A percentile compares a stretch with the other conserved stretches of the same genome.
These are phyloP conservation scores for Colletotrichum cereale DNA, from an alignment of 2,329 filamentous ascomycete species.

Conservation along the genomic window DNA sequence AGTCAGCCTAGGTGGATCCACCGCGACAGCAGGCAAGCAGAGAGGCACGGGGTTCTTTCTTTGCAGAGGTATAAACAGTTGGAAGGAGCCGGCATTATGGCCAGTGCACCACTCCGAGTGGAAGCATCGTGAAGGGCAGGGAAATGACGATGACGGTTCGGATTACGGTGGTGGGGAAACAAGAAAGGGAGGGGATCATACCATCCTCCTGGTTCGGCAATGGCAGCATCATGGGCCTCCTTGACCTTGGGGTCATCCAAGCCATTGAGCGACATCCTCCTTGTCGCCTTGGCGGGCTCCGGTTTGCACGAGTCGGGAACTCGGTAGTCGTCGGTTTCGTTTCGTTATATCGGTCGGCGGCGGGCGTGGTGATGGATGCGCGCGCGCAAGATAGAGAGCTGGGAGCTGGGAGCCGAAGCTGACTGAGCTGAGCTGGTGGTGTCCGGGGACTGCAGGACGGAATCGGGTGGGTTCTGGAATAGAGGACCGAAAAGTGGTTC, in stretches of 20 bases:
- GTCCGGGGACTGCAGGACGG: slow-evolving; percentile 30
- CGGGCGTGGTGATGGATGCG: not conserved
- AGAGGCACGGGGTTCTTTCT: slow-evolving; percentile 35
- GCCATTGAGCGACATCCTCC: slow-evolving; percentile 92
- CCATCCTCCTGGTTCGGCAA: slow-evolving; percentile 93
- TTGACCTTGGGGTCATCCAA: slow-evolving; percentile 84
- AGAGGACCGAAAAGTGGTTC: slow-evolving; percentile 38
- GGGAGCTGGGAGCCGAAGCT: slow-evolving; percentile 13
- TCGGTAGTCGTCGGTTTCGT: slow-evolving; percentile 11
- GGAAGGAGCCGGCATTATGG: not conserved
- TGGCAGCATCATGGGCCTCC: slow-evolving; percentile 85
- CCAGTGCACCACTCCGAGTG: slow-evolving; percentile 6
- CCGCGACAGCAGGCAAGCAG: slow-evolving; percentile 26
- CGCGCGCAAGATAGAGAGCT: slow-evolving; percentile 1
- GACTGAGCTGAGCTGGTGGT: slow-evolving; percentile 15
- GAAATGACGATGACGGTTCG: slow-evolving; percentile 17
- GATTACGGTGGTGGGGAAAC: slow-evolving; percentile 29
- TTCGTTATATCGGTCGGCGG: slow-evolving; percentile 9
- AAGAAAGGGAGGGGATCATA: slow-evolving; percentile 60
- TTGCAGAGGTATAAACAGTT: not conserved
- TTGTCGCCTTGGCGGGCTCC: slow-evolving; percentile 30
- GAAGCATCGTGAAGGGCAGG: not conserved
- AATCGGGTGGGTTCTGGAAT: slow-evolving; percentile 34
- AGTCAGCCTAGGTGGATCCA: slow-evolving; percentile 24
- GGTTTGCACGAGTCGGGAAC: not conserved